Evolutionary conservation across 345 rosid genomes (phyloP).

Genomic region (Excoecaria agallocha): DNA sequence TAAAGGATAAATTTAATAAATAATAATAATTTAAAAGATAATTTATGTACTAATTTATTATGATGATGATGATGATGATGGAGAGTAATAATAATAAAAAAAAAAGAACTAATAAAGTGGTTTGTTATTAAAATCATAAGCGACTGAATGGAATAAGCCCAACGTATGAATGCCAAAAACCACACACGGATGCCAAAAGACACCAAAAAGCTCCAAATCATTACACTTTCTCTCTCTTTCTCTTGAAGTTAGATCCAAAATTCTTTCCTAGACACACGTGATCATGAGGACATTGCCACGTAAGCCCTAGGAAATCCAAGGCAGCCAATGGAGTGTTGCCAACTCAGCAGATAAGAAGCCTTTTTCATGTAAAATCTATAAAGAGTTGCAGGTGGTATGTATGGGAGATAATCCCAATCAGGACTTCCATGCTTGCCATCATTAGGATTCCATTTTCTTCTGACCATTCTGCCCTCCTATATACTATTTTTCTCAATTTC

Average conservation of each 20-base stretch:
- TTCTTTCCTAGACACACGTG: slow-evolving; percentile 45
- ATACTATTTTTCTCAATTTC: too few species aligned
- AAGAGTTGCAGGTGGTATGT: slow-evolving; percentile 31
- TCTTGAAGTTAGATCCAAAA: slow-evolving; percentile 31
- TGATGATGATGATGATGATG: too few species aligned
- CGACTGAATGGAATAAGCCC: slow-evolving; percentile 49
- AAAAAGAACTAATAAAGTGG: background rate
- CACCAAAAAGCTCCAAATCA: slow-evolving; percentile 62
- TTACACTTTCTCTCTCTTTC: slow-evolving; percentile 2
- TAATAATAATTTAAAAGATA: too few species aligned
- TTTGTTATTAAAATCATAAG: slow-evolving; percentile 30
- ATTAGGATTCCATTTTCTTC: background rate
- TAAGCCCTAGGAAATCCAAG: slow-evolving; percentile 44
- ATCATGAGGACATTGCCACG: slow-evolving; percentile 36
- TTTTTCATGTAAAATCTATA: slow-evolving; percentile 15
- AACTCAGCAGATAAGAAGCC: slow-evolving; percentile 45
- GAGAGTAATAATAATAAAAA: too few species aligned
- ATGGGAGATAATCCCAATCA: slow-evolving; percentile 21
- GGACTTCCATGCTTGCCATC: slow-evolving; percentile 28
- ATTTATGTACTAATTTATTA: too few species aligned
- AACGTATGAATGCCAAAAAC: slow-evolving; percentile 59
- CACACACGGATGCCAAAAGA: slow-evolving; percentile 51
- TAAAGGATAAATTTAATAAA: too few species aligned
- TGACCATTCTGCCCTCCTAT: slow-evolving; percentile 32
- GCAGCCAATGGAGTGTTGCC: slow-evolving; percentile 35